Percentiles rank a stretch among this genome's conserved stretches.
Conservation (phyloP, 257 asterid genomes). For the Salvia miltiorrhiza region DNA sequence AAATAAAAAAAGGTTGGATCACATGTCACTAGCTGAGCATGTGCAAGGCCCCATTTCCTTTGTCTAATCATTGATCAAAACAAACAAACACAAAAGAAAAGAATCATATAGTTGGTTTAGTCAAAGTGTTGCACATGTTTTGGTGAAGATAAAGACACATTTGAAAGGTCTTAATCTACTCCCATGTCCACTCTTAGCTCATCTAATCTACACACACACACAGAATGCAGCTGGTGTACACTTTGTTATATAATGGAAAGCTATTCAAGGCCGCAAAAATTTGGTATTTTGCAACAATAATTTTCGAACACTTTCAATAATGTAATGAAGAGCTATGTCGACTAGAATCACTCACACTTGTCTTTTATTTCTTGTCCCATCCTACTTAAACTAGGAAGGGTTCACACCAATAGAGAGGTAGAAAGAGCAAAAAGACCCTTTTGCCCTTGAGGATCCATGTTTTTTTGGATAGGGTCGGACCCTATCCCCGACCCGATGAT, state of each 20-base stretch:
- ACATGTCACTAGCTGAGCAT: conserved; percentile 41
- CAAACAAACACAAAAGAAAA: conserved; percentile 22
- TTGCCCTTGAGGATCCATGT: neutral
- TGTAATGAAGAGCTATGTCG: neutral
- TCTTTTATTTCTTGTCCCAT: neutral
- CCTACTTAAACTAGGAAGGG: neutral
- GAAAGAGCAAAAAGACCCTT: neutral
- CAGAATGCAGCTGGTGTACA: neutral
- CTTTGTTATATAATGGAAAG: neutral
- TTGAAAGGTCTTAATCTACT: conserved; percentile 33
- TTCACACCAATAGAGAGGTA: neutral
- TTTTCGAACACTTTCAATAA: neutral
- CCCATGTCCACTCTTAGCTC: conserved; percentile 19
- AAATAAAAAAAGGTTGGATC: conserved; percentile 18
- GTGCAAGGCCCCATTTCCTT: conserved; percentile 55
- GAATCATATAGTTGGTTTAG: conserved; percentile 23
- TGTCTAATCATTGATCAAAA: conserved; percentile 41
- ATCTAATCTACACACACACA: neutral
- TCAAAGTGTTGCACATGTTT: conserved; percentile 62
- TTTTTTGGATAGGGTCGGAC: no score
- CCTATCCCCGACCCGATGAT: no score
- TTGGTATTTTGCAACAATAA: neutral
- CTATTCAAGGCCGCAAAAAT: neutral
- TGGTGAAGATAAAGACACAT: conserved; percentile 42
- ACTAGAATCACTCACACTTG: neutral